Percentiles rank a stretch among this genome's conserved stretches.
phyloP scores from a whole-genome alignment of 1,139 yeast genomes.

The Zygotorulaspora mrakii region DNA sequence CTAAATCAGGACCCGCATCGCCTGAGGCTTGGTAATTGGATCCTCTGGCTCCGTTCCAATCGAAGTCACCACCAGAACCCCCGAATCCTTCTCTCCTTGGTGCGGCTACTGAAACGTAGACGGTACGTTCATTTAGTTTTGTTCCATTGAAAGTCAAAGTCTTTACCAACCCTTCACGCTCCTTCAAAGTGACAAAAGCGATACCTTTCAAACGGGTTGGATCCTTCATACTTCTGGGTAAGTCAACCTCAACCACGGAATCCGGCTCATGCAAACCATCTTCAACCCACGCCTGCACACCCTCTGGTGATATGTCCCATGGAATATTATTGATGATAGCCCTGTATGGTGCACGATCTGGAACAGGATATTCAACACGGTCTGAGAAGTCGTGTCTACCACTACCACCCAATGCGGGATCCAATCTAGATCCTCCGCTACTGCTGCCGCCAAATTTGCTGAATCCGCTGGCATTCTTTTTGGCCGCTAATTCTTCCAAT shows the following conservation, averaged over 20 bases:
- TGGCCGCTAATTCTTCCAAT: slow-evolving; percentile 31
- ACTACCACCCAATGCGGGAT: slow-evolving; percentile 39
- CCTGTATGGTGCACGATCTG: slow-evolving; percentile 87
- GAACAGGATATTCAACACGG: slow-evolving; percentile 76
- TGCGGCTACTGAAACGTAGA: slow-evolving; percentile 87
- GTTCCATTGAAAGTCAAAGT: slow-evolving; percentile 63
- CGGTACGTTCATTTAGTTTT: slow-evolving; percentile 69
- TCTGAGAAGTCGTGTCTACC: slow-evolving; percentile 34
- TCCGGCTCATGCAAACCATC: slow-evolving; percentile 55
- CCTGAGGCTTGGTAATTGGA: slow-evolving; percentile 29
- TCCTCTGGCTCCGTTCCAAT: slow-evolving; percentile 29
- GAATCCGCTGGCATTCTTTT: slow-evolving; percentile 18
- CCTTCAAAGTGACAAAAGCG: slow-evolving; percentile 78
- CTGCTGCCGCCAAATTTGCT: slow-evolving; percentile 22
- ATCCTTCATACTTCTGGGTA: slow-evolving; percentile 63
- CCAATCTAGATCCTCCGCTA: slow-evolving; percentile 36
- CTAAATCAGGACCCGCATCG: slow-evolving; percentile 45
- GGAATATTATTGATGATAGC: slow-evolving; percentile 86
- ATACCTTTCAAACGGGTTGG: slow-evolving; percentile 72
- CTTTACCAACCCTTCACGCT: slow-evolving; percentile 63
- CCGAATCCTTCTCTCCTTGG: slow-evolving; percentile 59
- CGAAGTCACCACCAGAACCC: slow-evolving; percentile 36
- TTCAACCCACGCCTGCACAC: slow-evolving; percentile 63
- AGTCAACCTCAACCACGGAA: slow-evolving; percentile 51
- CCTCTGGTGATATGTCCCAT: slow-evolving; percentile 71